A percentile compares a stretch with the other conserved stretches of the same genome.
Evolutionary conservation across 2,329 filamentous ascomycete genomes (phyloP).

Genomic region (Neobulgaria alba): DNA sequence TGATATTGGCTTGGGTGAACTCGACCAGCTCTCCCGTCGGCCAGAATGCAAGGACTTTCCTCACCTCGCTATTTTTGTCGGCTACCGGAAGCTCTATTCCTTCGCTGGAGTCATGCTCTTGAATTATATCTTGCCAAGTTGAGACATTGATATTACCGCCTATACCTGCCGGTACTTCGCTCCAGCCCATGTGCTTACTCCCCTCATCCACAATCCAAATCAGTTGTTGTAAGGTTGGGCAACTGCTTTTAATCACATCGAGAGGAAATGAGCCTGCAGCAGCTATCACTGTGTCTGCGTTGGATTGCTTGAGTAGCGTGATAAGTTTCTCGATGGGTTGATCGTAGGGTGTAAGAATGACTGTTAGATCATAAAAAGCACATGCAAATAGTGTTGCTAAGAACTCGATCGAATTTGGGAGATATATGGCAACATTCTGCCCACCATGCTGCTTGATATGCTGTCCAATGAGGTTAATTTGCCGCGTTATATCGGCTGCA

Average conservation of each 20-base stretch:
- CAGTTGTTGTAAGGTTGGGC: conserved; percentile 64
- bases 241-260: conserved; percentile 59
- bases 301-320: conserved; percentile 61
- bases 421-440: conserved; percentile 76
- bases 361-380: conserved; percentile 72
- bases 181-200: conserved; percentile 92
- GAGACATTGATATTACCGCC: conserved; percentile 68
- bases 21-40: conserved; percentile 62
- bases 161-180: conserved; percentile 71
- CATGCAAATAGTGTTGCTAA: conserved; percentile 77
- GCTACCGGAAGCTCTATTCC: conserved; percentile 56
- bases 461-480: conserved; percentile 81
- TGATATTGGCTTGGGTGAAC: conserved; percentile 76
- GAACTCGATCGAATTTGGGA: conserved; percentile 89
- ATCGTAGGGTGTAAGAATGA: conserved; percentile 79
- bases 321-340: conserved; percentile 60
- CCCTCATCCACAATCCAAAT: conserved; percentile 92
- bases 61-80: conserved; percentile 43
- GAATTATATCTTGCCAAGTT: conserved; percentile 89
- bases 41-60: conserved; percentile 61
- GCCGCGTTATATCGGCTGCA: conserved; percentile 65
- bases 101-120: conserved; percentile 53
- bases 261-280: conserved; percentile 82
- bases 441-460: conserved; percentile 63
- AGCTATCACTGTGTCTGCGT: conserved; percentile 75